Evolutionary conservation across 257 asterid species (phyloP).

Genomic region (Lavandula angustifolia): DNA sequence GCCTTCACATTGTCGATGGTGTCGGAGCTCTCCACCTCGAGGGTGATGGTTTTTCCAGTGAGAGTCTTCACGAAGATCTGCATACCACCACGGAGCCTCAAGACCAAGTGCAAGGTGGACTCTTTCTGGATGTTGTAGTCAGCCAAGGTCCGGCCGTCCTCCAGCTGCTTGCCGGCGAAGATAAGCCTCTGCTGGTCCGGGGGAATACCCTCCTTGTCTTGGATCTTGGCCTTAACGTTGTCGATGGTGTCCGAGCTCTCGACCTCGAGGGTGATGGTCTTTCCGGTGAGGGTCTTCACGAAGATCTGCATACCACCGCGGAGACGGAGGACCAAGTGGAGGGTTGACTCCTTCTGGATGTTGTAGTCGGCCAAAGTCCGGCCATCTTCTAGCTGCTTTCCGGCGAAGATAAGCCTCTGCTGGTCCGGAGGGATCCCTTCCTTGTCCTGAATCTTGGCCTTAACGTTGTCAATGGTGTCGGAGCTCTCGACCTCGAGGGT

Average conservation of each 20-base stretch:
- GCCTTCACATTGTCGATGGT: too few species aligned
- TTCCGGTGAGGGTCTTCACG: constrained; percentile 46
- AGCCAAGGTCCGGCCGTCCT: too few species aligned
- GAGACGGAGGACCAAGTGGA: constrained; percentile 51
- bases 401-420: constrained; percentile 39
- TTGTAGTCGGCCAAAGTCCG: constrained; percentile 52
- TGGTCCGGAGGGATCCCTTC: too few species aligned
- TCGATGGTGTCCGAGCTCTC: too few species aligned
- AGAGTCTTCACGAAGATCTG: constrained; percentile 68
- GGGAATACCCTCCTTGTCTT: too few species aligned
- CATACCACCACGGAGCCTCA: constrained; percentile 67
- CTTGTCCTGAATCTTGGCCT: too few species aligned
- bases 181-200: too few species aligned
- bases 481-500: too few species aligned
- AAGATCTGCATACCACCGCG: constrained; percentile 60
- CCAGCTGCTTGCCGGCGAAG: too few species aligned
- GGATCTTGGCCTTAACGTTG: too few species aligned
- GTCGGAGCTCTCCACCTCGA: constrained; percentile 52
- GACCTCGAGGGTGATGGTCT: too few species aligned
- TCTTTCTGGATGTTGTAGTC: constrained; percentile 47
- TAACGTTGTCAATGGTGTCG: too few species aligned
- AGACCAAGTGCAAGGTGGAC: constrained; percentile 63
- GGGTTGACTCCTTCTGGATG: constrained; percentile 53
- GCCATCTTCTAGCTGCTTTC: constrained; percentile 52
- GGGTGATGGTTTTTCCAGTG: constrained; percentile 68